Evolutionary conservation across 129 eudicot genomes (phyloP), one percentile per base, ranked within the genome.

Genomic region (Tagetes erecta): DNA sequence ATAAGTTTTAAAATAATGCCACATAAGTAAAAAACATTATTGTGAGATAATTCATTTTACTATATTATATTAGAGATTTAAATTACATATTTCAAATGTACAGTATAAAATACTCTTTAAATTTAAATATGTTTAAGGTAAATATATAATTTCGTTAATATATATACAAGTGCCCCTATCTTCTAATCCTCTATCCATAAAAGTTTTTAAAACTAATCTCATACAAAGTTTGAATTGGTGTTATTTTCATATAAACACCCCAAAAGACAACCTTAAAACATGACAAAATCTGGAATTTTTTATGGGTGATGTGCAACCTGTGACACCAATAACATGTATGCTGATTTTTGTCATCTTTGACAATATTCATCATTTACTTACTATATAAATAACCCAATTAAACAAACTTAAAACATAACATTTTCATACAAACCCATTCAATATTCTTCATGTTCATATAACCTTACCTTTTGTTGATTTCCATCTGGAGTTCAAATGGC

Each of bases 271-370:
- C 35, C 35, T 8, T 13, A 51, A n/a, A 67, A 68, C 50, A 62
- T 27, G 78, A 78, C 86, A 78, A 83, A 79, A 83, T 4, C 8
- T 46, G 44, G 86, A 68, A 82, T 71, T 27, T 67, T 67, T 12
- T 3, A 75, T 41, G 35, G 8, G 3, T 65, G 8, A 52, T 34
- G 62, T 60, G 40, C 53, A 3, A 57, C 12, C 2, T 40, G 3
- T 27, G 20, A 51, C 56, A 52, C 62, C 4, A 34, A 35, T 60
- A 60, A 3, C 20, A 51, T 46, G 58, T 59, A 74, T 80, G 59
- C 84, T 56, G 39, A 49, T 59, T 68, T 80, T 80, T 80, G 84
- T 74, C 84, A 71, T 67, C n/a, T 37, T 60, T 33, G 59, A 31
- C 51, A 36, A 36, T 38, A 47, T 42, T 82, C 49, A n/a, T 36